These are phyloP conservation scores for Plectosphaerella cucumerina DNA, from an alignment of 2,329 filamentous ascomycete species.

Conservation along the genomic window DNA sequence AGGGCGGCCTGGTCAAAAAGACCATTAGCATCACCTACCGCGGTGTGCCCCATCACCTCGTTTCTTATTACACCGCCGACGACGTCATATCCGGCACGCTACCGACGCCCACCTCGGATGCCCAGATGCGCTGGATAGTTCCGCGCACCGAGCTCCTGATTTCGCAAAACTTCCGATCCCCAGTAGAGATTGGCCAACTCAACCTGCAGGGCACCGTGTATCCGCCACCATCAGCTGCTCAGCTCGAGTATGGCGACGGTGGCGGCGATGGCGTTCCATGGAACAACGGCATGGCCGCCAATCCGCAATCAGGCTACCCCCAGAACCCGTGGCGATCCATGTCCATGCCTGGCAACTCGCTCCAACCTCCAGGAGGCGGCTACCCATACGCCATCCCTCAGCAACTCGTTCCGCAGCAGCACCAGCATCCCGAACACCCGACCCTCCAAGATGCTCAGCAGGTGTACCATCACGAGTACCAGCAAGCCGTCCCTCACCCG, in stretches of 20 bases:
- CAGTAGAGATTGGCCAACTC: conserved; percentile 40
- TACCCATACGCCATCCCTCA: neutral
- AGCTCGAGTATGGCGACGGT: conserved; percentile 37
- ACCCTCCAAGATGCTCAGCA: too few relatives aligned
- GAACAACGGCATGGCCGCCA: conserved; percentile 4
- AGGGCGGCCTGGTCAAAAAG: conserved; percentile 82
- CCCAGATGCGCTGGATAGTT: conserved; percentile 41
- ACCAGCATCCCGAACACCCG: neutral
- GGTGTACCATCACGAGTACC: too few relatives aligned
- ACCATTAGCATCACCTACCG: conserved; percentile 78
- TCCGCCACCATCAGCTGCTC: conserved; percentile 16
- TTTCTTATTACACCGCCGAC: conserved; percentile 82
- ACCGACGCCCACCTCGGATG: conserved; percentile 41
- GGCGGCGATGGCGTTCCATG: conserved; percentile 6
- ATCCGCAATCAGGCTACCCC: conserved; percentile 9
- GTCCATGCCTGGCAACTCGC: conserved; percentile 1
- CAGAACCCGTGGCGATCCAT: conserved; percentile 19
- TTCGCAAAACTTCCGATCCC: conserved; percentile 63
- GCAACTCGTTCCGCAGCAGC: neutral
- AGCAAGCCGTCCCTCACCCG: too few relatives aligned
- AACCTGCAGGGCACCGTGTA: neutral
- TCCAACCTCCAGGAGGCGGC: neutral
- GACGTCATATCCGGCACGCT: conserved; percentile 67
- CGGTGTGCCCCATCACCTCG: conserved; percentile 76
- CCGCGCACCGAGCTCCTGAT: conserved; percentile 56